A percentile compares a stretch with the other conserved stretches of the same genome.
These are phyloP conservation scores for Curvularia eragrostidis DNA, from an alignment of 2,329 filamentous ascomycete species.

Conservation along the genomic window DNA sequence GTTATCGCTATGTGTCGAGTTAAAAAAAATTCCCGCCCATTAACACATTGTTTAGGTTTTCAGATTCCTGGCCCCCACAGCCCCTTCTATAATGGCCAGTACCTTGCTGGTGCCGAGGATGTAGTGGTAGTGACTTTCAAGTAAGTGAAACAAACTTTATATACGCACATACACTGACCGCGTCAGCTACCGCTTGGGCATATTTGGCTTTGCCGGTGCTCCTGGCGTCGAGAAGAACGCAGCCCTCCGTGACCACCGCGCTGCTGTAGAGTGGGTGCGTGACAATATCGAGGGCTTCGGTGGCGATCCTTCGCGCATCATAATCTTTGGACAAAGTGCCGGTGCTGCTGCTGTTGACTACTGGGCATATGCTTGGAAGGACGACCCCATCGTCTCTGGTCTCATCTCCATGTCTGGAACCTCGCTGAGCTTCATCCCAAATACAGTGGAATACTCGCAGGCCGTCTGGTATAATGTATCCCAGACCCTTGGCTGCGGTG, in stretches of 20 bases:
- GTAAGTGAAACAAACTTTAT: constrained; percentile 11
- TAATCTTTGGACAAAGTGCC: constrained; percentile 51
- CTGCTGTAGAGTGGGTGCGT: constrained; percentile 49
- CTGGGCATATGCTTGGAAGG: constrained; percentile 56
- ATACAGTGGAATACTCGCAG: constrained; percentile 35
- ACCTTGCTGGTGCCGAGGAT: constrained; percentile 36
- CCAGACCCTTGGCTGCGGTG: constrained; percentile 47
- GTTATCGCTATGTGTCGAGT: constrained; percentile 2
- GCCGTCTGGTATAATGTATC: constrained; percentile 49
- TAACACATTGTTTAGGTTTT: constrained; percentile 24
- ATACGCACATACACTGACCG: constrained; percentile 1
- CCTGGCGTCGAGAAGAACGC: constrained; percentile 47
- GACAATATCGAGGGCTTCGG: constrained; percentile 53
- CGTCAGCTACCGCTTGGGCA: constrained; percentile 46
- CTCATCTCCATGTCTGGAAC: constrained; percentile 59
- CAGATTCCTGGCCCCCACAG: constrained; percentile 35
- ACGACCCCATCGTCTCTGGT: constrained; percentile 58
- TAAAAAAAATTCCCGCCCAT: not conserved
- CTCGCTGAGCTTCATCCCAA: constrained; percentile 42
- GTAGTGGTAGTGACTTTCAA: constrained; percentile 43
- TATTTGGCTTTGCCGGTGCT: constrained; percentile 51
- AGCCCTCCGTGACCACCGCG: constrained; percentile 41
- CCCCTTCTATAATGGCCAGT: constrained; percentile 39
- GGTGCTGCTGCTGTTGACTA: constrained; percentile 55
- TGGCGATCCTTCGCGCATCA: constrained; percentile 49